phyloP scores from a whole-genome alignment of 2,329 filamentous ascomycete species.

The Sphaerulina vaccinii region DNA sequence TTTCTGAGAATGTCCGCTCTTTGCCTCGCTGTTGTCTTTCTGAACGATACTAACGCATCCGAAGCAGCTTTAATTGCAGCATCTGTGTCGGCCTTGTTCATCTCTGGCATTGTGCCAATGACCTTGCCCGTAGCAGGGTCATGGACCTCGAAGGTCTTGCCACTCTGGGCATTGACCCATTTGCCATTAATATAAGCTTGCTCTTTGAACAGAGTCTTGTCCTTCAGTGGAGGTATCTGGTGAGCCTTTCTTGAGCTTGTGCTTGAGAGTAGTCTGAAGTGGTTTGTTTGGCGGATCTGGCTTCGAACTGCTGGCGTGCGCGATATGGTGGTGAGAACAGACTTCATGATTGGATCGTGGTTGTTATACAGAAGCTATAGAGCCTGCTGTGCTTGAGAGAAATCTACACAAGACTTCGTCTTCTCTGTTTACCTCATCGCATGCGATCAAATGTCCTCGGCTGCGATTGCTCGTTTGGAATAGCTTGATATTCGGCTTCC shows the following conservation, averaged over 20 bases:
- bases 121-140: conserved; percentile 80
- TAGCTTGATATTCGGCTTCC: too few relatives aligned
- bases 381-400: conserved; percentile 6
- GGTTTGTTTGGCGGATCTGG: conserved; percentile 26
- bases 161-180: conserved; percentile 82
- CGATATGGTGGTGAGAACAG: conserved; percentile 23
- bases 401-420: background rate
- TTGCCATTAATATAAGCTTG: conserved; percentile 87
- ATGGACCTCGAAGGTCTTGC: conserved; percentile 86
- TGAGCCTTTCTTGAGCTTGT: conserved; percentile 18
- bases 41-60: conserved; percentile 70
- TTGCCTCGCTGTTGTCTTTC: conserved; percentile 69
- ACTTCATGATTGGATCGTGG: conserved; percentile 24
- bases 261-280: conserved; percentile 24
- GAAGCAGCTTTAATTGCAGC: conserved; percentile 80
- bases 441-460: background rate
- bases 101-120: conserved; percentile 84
- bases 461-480: background rate
- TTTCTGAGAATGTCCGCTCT: conserved; percentile 70
- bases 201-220: conserved; percentile 70
- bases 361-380: background rate
- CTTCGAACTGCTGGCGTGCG: conserved; percentile 23
- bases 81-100: conserved; percentile 73
- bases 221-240: conserved; percentile 42
- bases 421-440: background rate